A percentile compares a stretch with the other conserved stretches of the same genome.
phyloP scores from a whole-genome alignment of 495 filamentous ascomycete genomes.

The Tirmania nivea region DNA sequence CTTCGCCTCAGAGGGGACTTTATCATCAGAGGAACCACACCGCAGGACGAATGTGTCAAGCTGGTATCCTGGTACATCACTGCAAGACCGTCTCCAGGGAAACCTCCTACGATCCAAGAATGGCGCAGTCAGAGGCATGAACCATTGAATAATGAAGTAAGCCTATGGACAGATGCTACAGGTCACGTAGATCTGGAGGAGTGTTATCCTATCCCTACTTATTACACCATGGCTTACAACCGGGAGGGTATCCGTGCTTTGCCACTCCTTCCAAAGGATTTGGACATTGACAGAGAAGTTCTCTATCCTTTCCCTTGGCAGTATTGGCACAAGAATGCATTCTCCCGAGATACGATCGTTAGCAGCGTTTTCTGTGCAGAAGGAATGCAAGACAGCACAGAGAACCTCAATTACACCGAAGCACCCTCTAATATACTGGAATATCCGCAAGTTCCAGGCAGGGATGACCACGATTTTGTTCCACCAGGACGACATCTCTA shows the following conservation, averaged over 20 bases:
- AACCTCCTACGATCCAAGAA: conserved; percentile 10
- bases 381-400: conserved; percentile 2
- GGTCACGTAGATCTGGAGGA: conserved; percentile 11
- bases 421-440: conserved; percentile 1
- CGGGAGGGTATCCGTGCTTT: background rate
- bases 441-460: conserved; percentile 10
- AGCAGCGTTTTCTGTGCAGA: no score
- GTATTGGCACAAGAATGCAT: background rate
- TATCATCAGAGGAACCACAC: conserved; percentile 4
- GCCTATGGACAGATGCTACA: conserved; percentile 6
- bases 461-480: conserved; percentile 11
- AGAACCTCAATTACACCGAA: conserved; percentile 6
- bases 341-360: no score
- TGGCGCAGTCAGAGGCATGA: conserved; percentile 4
- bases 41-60: conserved; percentile 7
- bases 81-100: conserved; percentile 10
- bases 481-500: conserved; percentile 10
- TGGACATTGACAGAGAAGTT: conserved; percentile 10
- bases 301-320: conserved; percentile 5
- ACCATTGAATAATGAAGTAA: conserved; percentile 3
- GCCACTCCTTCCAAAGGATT: background rate
- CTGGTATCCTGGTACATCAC: conserved; percentile 15
- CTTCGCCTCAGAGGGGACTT: conserved; percentile 13
- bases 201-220: conserved; percentile 13
- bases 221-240: conserved; percentile 1